Conservation (phyloP, 176 grass and related monocot genomes). For the Pharus latifolius region DNA sequence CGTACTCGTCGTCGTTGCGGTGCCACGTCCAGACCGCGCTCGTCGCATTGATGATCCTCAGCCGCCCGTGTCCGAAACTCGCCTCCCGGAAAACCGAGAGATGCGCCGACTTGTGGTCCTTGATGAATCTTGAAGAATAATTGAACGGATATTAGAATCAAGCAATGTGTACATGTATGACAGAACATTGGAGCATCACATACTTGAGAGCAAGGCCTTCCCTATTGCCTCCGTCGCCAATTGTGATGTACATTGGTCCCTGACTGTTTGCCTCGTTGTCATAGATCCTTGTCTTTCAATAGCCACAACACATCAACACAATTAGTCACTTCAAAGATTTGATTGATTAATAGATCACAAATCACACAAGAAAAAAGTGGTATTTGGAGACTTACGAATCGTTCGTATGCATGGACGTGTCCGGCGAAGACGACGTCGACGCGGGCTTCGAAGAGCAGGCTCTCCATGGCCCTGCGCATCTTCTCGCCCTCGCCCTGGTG, state of each 20-base stretch:
- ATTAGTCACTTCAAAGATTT: background rate
- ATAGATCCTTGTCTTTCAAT: slow-evolving; percentile 45
- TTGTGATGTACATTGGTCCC: slow-evolving; percentile 60
- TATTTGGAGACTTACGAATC: slow-evolving; percentile 39
- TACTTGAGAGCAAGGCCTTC: slow-evolving; percentile 70
- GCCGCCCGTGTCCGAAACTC: slow-evolving; percentile 68
- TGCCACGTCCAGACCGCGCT: slow-evolving; percentile 72
- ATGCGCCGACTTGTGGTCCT: slow-evolving; percentile 42
- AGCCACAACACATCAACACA: background rate
- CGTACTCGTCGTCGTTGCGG: slow-evolving; percentile 48
- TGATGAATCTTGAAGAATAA: slow-evolving; percentile 35
- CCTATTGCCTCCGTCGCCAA: slow-evolving; percentile 76
- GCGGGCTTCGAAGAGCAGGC: slow-evolving; percentile 30
- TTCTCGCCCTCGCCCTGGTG: slow-evolving; percentile 66
- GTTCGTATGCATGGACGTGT: slow-evolving; percentile 72
- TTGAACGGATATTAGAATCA: too few species aligned
- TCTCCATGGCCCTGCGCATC: slow-evolving; percentile 57
- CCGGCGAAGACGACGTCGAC: slow-evolving; percentile 75
- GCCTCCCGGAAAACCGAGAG: slow-evolving; percentile 63
- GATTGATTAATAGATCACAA: background rate
- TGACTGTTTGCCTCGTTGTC: slow-evolving; percentile 32
- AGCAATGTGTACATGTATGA: background rate
- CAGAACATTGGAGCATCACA: background rate
- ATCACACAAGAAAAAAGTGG: background rate
- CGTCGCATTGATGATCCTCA: slow-evolving; percentile 40